phyloP scores from a whole-genome alignment of 108 stramenopile genomes.

The Skeletonema marinoi region DNA sequence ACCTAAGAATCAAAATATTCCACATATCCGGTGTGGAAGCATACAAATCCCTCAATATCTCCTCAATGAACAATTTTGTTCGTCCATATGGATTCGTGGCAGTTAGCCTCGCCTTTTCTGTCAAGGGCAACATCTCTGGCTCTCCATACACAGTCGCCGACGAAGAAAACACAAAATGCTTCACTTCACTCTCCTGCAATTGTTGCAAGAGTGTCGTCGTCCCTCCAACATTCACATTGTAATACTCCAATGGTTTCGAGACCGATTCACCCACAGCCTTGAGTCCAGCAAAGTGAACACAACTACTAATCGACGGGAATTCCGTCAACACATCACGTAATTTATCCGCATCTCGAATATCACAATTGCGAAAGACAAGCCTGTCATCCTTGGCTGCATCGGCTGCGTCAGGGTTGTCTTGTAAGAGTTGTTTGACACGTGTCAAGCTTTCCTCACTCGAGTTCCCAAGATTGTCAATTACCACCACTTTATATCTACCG shows the following conservation, averaged over 20 bases:
- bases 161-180: conserved; percentile 93
- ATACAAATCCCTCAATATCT: conserved; percentile 92
- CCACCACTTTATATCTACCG: conserved; percentile 78
- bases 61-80: conserved; percentile 98
- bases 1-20: conserved; percentile 90
- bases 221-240: conserved; percentile 96
- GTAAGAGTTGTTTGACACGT: conserved; percentile 81
- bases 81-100: conserved; percentile 98
- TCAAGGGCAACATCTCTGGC: conserved; percentile 88
- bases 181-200: conserved; percentile 46
- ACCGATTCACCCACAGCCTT: conserved; percentile 96
- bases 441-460: conserved; percentile 86
- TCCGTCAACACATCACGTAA: conserved; percentile 64
- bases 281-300: conserved; percentile 99
- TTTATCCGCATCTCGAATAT: conserved; percentile 66
- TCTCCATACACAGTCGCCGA: conserved; percentile 99
- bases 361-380: conserved; percentile 76
- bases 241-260: conserved; percentile 91
- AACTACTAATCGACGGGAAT: conserved; percentile 86
- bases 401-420: conserved; percentile 42
- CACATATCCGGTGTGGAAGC: conserved; percentile 59
- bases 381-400: conserved; percentile 12
- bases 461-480: conserved; percentile 95
- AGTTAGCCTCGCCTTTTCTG: conserved; percentile 75
- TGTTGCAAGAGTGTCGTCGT: conserved; percentile 81